Percentiles rank a stretch among this genome's conserved stretches.
phyloP scores from a whole-genome alignment of 1,139 yeast genomes.

The Suhomyces chickasaworum region DNA sequence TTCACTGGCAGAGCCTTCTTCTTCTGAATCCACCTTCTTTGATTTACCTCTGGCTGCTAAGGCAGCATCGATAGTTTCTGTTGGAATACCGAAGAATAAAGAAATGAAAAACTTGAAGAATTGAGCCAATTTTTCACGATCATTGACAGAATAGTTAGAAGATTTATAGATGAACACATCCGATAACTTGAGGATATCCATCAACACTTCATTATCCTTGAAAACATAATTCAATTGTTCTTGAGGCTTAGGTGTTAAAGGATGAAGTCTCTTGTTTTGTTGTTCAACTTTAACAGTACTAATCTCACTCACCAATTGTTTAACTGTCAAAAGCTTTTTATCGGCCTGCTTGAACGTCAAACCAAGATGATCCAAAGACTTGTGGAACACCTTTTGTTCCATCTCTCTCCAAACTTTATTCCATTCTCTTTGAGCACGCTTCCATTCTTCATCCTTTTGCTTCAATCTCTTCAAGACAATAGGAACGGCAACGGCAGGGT shows the following conservation, averaged over 20 bases:
- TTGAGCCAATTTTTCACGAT: slow-evolving; percentile 73
- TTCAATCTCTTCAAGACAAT: slow-evolving; percentile 87
- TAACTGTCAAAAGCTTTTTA: slow-evolving; percentile 85
- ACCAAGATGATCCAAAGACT: slow-evolving; percentile 93
- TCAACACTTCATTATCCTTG: slow-evolving; percentile 65
- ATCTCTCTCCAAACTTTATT: slow-evolving; percentile 98
- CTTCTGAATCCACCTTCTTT: slow-evolving; percentile 16
- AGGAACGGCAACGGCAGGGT: slow-evolving; percentile 94
- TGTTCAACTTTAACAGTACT: slow-evolving; percentile 93
- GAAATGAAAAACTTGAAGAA: slow-evolving; percentile 72
- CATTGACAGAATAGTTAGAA: slow-evolving; percentile 76
- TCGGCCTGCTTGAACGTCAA: slow-evolving; percentile 95
- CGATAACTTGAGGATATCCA: slow-evolving; percentile 72
- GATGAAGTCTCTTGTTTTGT: slow-evolving; percentile 71
- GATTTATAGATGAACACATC: slow-evolving; percentile 69
- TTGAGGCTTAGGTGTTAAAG: slow-evolving; percentile 82
- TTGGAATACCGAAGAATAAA: slow-evolving; percentile 62
- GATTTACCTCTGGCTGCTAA: slow-evolving; percentile 25
- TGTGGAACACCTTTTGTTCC: slow-evolving; percentile 92
- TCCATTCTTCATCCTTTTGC: slow-evolving; percentile 99
- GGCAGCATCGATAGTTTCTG: slow-evolving; percentile 33
- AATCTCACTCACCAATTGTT: slow-evolving; percentile 87
- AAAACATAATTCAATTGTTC: slow-evolving; percentile 75
- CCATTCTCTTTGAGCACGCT: slow-evolving; percentile 98
- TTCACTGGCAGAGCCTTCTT: slow-evolving; percentile 18